Evolutionary conservation across 83 land plant species (phyloP), one percentile per base, ranked within the genome.

Genomic region (Picea abies): DNA sequence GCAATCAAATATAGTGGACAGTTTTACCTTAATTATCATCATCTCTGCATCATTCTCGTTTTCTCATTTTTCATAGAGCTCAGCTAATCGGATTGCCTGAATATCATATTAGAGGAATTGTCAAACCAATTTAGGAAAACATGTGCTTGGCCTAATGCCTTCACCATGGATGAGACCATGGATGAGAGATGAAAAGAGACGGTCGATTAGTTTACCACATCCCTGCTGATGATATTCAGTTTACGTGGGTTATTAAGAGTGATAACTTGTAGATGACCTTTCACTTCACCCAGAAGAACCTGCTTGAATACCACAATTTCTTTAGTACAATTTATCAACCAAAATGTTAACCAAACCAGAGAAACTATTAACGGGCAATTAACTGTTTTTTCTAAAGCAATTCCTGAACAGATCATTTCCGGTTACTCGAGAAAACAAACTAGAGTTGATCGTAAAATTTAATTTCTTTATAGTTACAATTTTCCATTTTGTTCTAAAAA

Each of bases 51-150:
- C 81, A 35, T 90, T 91, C 77, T 94, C 94, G 66, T 84, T 84
- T 84, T 96, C 98, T 92, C 95, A 94, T 69, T 91, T 88, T 67
- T 96, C 95, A 44, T 91, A 84, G 16, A 75, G 81, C 29, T 87
- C 85, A 58, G 92, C 89, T 17, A 95, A 60, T 63, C 87, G 79
- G 75, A 69, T 80, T 68, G 91, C 93, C 98, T 95, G 80, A 63
- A 20, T 2, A 52, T 52, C 14, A 52, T n/a, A 29, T 60, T 62
- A 61, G 9, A 44, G 41, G 3, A 73, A 44, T 44, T 73, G 17
- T 35, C 8, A 20, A 73, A 44, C 12, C 56, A 41, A 47, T 19
- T n/a, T 10, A 47, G 16, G 58, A 47, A 67, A 73, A 12, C 22
- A 11, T 73, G 47, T 47, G 0, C 1, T 8, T 44, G n/a, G 2